phyloP scores from a whole-genome alignment of 768 basidiomycete species.

The Termitomyces sp. region DNA sequence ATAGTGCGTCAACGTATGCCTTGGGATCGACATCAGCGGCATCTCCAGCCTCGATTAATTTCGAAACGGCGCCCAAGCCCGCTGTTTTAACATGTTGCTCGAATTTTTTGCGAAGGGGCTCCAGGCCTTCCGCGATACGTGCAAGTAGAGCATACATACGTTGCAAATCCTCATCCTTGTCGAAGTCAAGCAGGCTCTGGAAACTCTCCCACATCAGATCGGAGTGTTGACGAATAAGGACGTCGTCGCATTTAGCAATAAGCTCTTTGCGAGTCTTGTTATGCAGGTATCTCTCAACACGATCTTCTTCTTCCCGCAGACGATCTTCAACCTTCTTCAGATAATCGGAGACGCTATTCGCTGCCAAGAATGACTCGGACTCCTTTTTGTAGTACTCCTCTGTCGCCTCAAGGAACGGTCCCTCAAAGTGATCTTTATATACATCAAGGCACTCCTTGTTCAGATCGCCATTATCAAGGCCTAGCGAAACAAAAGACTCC shows the following conservation, averaged over 20 bases:
- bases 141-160: slow-evolving; percentile 94
- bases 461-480: slow-evolving; percentile 85
- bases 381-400: slow-evolving; percentile 93
- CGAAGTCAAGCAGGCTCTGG: slow-evolving; percentile 87
- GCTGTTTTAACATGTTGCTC: slow-evolving; percentile 94
- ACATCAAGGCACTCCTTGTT: slow-evolving; percentile 95
- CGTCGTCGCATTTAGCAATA: slow-evolving; percentile 85
- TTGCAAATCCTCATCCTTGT: slow-evolving; percentile 94
- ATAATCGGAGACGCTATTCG: slow-evolving; percentile 93
- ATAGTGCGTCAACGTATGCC: slow-evolving; percentile 88
- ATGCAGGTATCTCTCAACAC: slow-evolving; percentile 93
- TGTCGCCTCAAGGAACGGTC: slow-evolving; percentile 82
- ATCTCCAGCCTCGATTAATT: slow-evolving; percentile 60
- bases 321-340: slow-evolving; percentile 95
- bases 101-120: slow-evolving; percentile 90
- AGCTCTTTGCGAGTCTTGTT: slow-evolving; percentile 85
- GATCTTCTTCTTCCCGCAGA: slow-evolving; percentile 90
- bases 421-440: slow-evolving; percentile 91
- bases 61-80: slow-evolving; percentile 79
- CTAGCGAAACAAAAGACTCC: slow-evolving; percentile 95
- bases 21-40: slow-evolving; percentile 86
- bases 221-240: slow-evolving; percentile 87
- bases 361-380: slow-evolving; percentile 86
- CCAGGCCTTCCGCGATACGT: slow-evolving; percentile 90
- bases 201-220: slow-evolving; percentile 95